phyloP scores from a whole-genome alignment of 208 protist species.

The Plasmodiophora brassicae region DNA sequence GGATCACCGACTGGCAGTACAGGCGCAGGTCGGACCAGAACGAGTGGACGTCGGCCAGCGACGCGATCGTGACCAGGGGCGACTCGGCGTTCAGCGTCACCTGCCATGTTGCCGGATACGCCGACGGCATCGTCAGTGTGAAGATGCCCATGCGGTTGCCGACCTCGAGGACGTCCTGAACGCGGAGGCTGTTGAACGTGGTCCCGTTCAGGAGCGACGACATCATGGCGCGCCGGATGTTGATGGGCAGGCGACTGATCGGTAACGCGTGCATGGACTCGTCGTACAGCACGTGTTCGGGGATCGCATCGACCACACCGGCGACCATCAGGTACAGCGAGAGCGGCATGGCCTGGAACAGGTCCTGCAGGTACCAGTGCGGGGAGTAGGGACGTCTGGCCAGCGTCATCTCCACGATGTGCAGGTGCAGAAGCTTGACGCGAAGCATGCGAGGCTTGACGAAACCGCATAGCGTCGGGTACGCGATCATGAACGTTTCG shows the following conservation, averaged over 20 bases:
- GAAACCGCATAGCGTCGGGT: constrained; percentile 1
- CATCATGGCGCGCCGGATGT: background rate
- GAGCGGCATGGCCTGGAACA: background rate
- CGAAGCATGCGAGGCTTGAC: constrained; percentile 11
- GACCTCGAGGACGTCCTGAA: constrained; percentile 9
- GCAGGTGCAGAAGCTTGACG: constrained; percentile 1
- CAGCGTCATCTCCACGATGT: background rate
- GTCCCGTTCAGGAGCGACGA: background rate
- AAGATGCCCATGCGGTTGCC: background rate
- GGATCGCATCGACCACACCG: background rate
- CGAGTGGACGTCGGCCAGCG: background rate
- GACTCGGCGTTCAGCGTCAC: background rate
- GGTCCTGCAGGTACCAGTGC: background rate
- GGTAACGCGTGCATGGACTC: background rate
- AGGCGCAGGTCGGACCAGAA: background rate
- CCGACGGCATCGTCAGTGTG: background rate
- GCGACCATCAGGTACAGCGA: background rate
- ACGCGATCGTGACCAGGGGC: background rate
- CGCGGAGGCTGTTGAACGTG: background rate
- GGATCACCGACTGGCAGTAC: background rate
- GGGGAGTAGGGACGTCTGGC: background rate
- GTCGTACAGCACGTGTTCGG: background rate
- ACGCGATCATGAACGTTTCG: constrained; percentile 1
- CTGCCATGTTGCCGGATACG: constrained; percentile 3
- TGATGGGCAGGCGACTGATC: background rate